Conservation (phyloP, 2,329 filamentous ascomycete species). For the Bipolaris gigantea region DNA sequence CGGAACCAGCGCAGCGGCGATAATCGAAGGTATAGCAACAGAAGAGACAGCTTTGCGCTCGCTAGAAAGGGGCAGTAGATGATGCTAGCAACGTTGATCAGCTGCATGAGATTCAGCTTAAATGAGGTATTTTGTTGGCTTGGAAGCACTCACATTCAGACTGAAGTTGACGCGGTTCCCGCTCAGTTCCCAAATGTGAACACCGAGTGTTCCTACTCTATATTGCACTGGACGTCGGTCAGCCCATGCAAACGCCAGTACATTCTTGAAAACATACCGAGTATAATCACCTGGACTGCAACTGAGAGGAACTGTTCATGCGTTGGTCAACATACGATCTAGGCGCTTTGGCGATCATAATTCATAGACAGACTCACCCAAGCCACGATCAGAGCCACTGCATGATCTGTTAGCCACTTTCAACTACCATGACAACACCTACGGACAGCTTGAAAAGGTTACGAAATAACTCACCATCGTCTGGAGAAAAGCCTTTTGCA, state of each 20-base stretch:
- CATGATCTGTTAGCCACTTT: not conserved
- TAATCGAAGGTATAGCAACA: slow-evolving; percentile 23
- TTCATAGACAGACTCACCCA: slow-evolving; percentile 11
- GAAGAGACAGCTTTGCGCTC: slow-evolving; percentile 25
- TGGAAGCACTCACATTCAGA: slow-evolving; percentile 8
- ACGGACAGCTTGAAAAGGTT: not conserved
- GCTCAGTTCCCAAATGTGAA: slow-evolving; percentile 27
- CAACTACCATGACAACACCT: not conserved
- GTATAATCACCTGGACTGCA: slow-evolving; percentile 11
- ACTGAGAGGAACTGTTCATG: slow-evolving; percentile 9
- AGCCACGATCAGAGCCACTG: slow-evolving; percentile 15
- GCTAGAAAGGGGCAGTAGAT: slow-evolving; percentile 21
- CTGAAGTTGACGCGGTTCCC: slow-evolving; percentile 12
- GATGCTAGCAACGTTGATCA: slow-evolving; percentile 12
- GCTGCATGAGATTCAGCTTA: slow-evolving; percentile 3
- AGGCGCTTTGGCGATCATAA: not conserved
- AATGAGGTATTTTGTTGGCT: not conserved
- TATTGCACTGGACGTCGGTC: slow-evolving; percentile 12
- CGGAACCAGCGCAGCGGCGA: slow-evolving; percentile 17
- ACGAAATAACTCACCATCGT: slow-evolving; percentile 27
- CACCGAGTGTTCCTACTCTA: slow-evolving; percentile 17
- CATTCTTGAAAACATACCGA: slow-evolving; percentile 4
- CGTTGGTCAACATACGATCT: not conserved
- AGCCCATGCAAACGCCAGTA: not conserved
- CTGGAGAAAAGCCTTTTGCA: slow-evolving; percentile 23